Evolutionary conservation across 306 rosid genomes (phyloP).

Genomic region (Pyrus communis): DNA sequence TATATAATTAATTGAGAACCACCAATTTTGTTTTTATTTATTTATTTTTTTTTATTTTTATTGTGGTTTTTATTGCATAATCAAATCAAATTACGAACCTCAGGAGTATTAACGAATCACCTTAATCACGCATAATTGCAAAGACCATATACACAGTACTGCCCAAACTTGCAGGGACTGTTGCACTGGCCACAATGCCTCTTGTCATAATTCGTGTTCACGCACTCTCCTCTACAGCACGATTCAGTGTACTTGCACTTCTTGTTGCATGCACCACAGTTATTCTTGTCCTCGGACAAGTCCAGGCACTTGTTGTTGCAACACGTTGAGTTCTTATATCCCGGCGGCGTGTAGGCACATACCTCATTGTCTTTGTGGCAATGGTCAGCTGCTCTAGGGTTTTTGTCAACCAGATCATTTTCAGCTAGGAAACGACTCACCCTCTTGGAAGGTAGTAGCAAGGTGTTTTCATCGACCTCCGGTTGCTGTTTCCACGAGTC

Average conservation of each 20-base stretch:
- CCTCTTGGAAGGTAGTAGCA: slow-evolving; percentile 42
- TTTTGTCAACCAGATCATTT: background rate
- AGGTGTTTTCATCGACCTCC: background rate
- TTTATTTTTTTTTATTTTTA: background rate
- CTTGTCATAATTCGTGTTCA: slow-evolving; percentile 49
- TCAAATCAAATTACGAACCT: slow-evolving; percentile 9
- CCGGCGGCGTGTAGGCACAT: slow-evolving; percentile 20
- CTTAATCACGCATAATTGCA: slow-evolving; percentile 55
- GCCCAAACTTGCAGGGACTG: slow-evolving; percentile 23
- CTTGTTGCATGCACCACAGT: slow-evolving; percentile 69
- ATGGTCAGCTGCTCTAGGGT: slow-evolving; percentile 46
- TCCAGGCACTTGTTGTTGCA: slow-evolving; percentile 80
- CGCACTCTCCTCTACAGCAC: slow-evolving; percentile 74
- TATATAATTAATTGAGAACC: background rate
- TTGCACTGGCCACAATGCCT: slow-evolving; percentile 77
- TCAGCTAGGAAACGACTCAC: slow-evolving; percentile 48
- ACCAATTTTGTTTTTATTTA: background rate
- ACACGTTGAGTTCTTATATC: slow-evolving; percentile 43
- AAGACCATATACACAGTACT: slow-evolving; percentile 56
- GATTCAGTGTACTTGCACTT: slow-evolving; percentile 53
- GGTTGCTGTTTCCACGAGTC: background rate
- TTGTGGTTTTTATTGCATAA: slow-evolving; percentile 3
- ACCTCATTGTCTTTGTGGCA: slow-evolving; percentile 48
- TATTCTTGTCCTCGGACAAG: slow-evolving; percentile 33
- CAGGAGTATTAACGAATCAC: background rate